These are phyloP conservation scores for Albugo laibachii DNA, from an alignment of 352 stramenopile species.

Conservation along the genomic window DNA sequence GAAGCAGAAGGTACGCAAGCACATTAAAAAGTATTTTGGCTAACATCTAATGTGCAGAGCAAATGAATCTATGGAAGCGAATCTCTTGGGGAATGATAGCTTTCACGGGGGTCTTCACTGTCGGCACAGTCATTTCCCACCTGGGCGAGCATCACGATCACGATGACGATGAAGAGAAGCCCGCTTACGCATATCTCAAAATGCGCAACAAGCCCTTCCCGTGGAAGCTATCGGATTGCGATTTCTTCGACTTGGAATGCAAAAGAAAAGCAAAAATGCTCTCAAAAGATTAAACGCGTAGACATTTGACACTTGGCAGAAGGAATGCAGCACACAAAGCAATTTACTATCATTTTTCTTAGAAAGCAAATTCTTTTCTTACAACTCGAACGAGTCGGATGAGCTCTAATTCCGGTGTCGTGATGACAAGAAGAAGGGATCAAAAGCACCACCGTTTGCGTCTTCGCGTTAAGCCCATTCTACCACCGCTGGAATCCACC, in stretches of 20 bases:
- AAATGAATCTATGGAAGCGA: constrained; percentile 70
- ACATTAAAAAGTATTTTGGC: too few species aligned
- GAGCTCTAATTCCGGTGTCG: neutral
- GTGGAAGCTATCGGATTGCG: constrained; percentile 60
- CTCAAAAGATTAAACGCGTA: neutral
- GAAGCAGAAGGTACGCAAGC: constrained; percentile 45
- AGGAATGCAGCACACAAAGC: neutral
- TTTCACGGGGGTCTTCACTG: constrained; percentile 30
- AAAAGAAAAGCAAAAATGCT: constrained; percentile 18
- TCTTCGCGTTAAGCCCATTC: neutral
- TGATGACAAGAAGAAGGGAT: neutral
- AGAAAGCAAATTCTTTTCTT: neutral
- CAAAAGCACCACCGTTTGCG: neutral
- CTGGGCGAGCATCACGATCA: constrained; percentile 23
- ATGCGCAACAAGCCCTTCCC: constrained; percentile 76
- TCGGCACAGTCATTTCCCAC: constrained; percentile 28
- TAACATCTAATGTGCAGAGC: constrained; percentile 13
- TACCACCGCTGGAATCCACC: constrained; percentile 11
- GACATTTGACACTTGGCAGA: neutral
- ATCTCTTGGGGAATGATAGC: constrained; percentile 76
- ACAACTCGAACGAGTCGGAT: neutral
- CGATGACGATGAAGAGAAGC: constrained; percentile 41
- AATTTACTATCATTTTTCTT: constrained; percentile 1
- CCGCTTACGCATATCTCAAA: constrained; percentile 68
- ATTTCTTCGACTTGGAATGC: constrained; percentile 60